Percentiles rank a stretch among this genome's conserved stretches.
Evolutionary conservation across 2,329 filamentous ascomycete species (phyloP).

Genomic region (Colletotrichum sp.): DNA sequence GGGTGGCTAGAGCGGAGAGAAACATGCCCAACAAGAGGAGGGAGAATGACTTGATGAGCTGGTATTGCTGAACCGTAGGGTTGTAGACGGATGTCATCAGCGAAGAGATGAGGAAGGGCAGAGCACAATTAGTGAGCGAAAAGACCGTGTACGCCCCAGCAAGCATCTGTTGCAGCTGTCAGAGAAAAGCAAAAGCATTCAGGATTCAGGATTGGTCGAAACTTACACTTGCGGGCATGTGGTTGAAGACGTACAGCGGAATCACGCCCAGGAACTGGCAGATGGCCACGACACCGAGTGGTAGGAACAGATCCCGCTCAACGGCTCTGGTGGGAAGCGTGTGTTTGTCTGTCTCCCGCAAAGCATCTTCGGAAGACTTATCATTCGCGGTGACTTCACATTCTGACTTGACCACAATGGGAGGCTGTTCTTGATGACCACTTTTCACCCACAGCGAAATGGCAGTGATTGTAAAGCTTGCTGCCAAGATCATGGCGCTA

Average conservation of each 20-base stretch:
- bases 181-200: background rate
- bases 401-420: background rate
- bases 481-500: constrained; percentile 95
- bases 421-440: constrained; percentile 55
- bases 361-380: background rate
- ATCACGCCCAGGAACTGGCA: constrained; percentile 80
- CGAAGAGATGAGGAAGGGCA: constrained; percentile 63
- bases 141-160: constrained; percentile 61
- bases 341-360: background rate
- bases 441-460: constrained; percentile 94
- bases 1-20: constrained; percentile 87
- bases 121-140: constrained; percentile 54
- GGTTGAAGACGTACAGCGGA: constrained; percentile 88
- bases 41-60: constrained; percentile 87
- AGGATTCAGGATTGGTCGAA: background rate
- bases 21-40: constrained; percentile 92
- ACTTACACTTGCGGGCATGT: constrained; percentile 68
- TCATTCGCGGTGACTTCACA: background rate
- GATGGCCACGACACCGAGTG: constrained; percentile 73
- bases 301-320: constrained; percentile 74
- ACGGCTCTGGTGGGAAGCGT: constrained; percentile 29
- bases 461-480: constrained; percentile 94
- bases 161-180: background rate
- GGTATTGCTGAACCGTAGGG: constrained; percentile 72
- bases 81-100: constrained; percentile 55